Percentiles rank a stretch among this genome's conserved stretches.
phyloP scores from a whole-genome alignment of 1,284 basidiomycete genomes.

The Trichosporon inkin region DNA sequence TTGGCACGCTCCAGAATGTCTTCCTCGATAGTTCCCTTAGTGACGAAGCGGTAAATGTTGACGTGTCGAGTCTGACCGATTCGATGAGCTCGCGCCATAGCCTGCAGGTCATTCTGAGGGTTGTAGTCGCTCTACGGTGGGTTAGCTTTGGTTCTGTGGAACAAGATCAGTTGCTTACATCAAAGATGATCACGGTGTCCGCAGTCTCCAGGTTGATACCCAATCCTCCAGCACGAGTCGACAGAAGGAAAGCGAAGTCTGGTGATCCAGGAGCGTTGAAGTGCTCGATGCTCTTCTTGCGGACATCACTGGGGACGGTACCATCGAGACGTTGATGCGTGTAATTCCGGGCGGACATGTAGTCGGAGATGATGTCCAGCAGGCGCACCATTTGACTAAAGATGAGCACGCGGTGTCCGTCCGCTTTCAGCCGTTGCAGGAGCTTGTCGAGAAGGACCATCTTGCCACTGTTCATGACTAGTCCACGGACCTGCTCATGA shows the following conservation, averaged over 20 bases:
- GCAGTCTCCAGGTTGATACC: constrained; percentile 99
- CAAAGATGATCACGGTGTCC: constrained; percentile 98
- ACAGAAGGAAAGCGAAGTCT: constrained; percentile 78
- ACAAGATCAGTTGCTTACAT: constrained; percentile 59
- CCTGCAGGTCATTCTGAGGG: constrained; percentile 97
- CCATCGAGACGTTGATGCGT: constrained; percentile 76
- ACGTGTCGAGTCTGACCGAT: constrained; percentile 98
- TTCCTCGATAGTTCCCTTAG: constrained; percentile 99
- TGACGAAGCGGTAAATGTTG: constrained; percentile 93
- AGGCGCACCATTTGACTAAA: constrained; percentile 99
- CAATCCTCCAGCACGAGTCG: constrained; percentile 93
- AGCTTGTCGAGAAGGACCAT: constrained; percentile 96
- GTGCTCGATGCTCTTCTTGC: constrained; percentile 78
- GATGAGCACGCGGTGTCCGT: constrained; percentile 93
- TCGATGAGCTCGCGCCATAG: constrained; percentile 96
- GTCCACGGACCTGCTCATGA: constrained; percentile 86
- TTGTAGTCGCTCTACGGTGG: constrained; percentile 54
- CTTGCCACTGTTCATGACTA: constrained; percentile 98
- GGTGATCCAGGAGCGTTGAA: constrained; percentile 71
- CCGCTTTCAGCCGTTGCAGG: constrained; percentile 77
- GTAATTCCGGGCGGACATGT: constrained; percentile 85
- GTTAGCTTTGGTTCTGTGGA: constrained; percentile 7
- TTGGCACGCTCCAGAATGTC: constrained; percentile 96
- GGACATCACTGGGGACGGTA: constrained; percentile 66
- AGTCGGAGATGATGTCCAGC: constrained; percentile 97